Base-by-base conservation (phyloP, 1,284 basidiomycete species). In the Cryptococcus floricola region DNA sequence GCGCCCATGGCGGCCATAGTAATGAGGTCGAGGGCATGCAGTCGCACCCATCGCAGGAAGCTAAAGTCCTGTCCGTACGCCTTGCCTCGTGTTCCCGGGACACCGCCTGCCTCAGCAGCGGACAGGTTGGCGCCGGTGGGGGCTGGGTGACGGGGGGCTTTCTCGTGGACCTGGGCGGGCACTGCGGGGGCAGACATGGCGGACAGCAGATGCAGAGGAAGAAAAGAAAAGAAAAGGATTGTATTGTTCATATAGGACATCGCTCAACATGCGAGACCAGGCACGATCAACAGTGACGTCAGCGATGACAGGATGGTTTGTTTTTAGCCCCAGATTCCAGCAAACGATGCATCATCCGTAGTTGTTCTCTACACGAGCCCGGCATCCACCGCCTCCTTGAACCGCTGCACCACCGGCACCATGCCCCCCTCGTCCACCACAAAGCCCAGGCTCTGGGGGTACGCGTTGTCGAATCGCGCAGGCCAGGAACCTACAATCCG, bases 401-500 rank as follows among this genome's bases (percentile, higher is more conserved):
- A 76, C 28, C 70, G 55, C 47, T 64, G 61, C 2, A 76, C 75
- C 39, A 76, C 68, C 5, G 73, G 73, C 16, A 71, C 66, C 73
- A 76, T 74, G 16, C 73, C 75, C 28, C 75, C 75, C 49, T 73
- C 63, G 54, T 75, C 73, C 14, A 60, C 68, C 38, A 66, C 60
- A 56, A 77, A 76, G 31, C 75, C 75, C 7, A 77, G 68, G 31
- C 66, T 61, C 46, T 63, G 53, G 16, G 75, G 68, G 57, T 76
- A 75, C 10, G 57, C 54, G 62, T 75, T 76, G 59, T 75, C 70
- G 58, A 77, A 77, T 46, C 59, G 49, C 6, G 73, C 64, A 4
- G 76, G 75, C 76, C 76, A 77, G 19, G 69, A 71, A 9, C 64
- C 63, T 37, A 76, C 75, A 58, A 77, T 76, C 39, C 75, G 65